These are phyloP conservation scores for Abeoforma whisleri DNA, from an alignment of 78 protist species.

Conservation along the genomic window DNA sequence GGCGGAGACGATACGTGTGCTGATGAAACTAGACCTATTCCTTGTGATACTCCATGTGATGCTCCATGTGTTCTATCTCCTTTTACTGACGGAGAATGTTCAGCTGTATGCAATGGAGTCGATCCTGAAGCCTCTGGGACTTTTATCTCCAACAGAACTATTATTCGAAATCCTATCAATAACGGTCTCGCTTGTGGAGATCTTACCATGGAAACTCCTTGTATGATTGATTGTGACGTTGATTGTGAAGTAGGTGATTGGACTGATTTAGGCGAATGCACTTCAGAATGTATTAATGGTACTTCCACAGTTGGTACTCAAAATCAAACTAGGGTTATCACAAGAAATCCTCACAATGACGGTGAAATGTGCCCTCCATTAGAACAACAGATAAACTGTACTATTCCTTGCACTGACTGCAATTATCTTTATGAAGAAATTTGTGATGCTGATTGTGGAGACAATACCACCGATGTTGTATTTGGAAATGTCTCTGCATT, in stretches of 20 bases:
- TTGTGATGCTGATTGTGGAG: not conserved
- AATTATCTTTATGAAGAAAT: not conserved
- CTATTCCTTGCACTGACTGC: not conserved
- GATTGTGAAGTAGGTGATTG: not conserved
- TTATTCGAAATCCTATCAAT: not conserved
- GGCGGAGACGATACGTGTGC: not conserved
- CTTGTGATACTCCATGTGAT: not conserved
- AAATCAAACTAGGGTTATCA: not conserved
- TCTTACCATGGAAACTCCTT: not conserved
- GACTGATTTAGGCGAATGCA: not conserved
- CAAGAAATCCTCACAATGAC: not conserved
- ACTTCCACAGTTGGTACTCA: not conserved
- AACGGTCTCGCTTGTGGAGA: not conserved
- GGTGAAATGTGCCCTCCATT: not conserved
- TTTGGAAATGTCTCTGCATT: too few relatives aligned
- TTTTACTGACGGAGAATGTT: not conserved
- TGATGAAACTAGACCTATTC: not conserved
- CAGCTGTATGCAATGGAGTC: not conserved
- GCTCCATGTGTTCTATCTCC: not conserved
- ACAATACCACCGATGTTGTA: too few relatives aligned
- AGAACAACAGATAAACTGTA: not conserved
- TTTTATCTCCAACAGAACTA: not conserved
- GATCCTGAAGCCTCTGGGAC: not conserved
- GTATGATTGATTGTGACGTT: not conserved
- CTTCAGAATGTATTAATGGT: not conserved